Conservation (phyloP, 257 asterid species). For the Prunella vulgaris region DNA sequence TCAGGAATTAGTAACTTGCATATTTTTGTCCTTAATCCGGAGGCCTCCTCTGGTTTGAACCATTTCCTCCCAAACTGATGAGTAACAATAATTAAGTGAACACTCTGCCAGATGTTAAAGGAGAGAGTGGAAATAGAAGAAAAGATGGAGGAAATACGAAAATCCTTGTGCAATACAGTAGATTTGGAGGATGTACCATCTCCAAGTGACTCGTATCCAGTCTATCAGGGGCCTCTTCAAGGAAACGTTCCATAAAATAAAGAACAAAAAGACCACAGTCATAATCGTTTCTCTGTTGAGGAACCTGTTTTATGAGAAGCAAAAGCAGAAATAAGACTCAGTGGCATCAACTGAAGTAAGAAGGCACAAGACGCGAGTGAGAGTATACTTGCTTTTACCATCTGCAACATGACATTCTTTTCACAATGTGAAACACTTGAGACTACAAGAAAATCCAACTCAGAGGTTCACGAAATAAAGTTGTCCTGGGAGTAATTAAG, state of each 20-base stretch:
- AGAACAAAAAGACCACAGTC: constrained; percentile 96
- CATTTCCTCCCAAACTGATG: constrained; percentile 78
- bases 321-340: constrained; percentile 8
- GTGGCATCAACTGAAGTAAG: constrained; percentile 7
- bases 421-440: background rate
- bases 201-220: constrained; percentile 47
- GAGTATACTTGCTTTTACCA: background rate
- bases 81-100: constrained; percentile 4
- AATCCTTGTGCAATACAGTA: background rate
- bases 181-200: constrained; percentile 42
- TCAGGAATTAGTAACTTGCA: constrained; percentile 37
- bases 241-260: constrained; percentile 78
- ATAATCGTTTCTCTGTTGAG: constrained; percentile 73
- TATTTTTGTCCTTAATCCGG: constrained; percentile 56
- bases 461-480: background rate
- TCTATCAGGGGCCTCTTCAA: constrained; percentile 59
- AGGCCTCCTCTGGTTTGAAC: constrained; percentile 82
- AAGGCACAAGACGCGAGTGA: background rate
- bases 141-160: background rate
- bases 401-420: background rate
- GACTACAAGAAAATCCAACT: background rate
- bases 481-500: background rate
- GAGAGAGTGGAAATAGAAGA: background rate
- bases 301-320: constrained; percentile 57
- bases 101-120: background rate